A percentile compares a stretch with the other conserved stretches of the same genome.
phyloP scores from a whole-genome alignment of 1,284 basidiomycete species.

The Cryptococcus sp. region DNA sequence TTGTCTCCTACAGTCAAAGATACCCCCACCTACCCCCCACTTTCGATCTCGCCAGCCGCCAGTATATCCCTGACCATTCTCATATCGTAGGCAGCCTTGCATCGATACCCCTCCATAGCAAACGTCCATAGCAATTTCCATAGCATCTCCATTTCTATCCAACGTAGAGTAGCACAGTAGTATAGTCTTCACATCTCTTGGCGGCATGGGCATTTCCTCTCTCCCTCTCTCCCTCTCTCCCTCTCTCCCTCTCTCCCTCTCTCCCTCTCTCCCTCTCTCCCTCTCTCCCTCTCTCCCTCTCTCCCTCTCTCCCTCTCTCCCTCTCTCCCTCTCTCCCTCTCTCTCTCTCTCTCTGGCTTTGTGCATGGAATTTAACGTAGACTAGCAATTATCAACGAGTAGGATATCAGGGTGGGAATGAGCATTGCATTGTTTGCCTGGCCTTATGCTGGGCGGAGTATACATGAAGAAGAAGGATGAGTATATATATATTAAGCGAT shows the following conservation, averaged over 20 bases:
- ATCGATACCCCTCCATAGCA: conserved; percentile 25
- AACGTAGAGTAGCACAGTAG: conserved; percentile 12
- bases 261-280: no score
- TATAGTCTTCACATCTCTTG: not conserved
- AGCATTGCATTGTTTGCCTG: not conserved
- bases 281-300: no score
- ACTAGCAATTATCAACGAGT: no score
- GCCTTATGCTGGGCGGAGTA: not conserved
- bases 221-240: no score
- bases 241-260: no score
- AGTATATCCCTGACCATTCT: conserved; percentile 1
- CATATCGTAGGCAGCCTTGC: conserved; percentile 15
- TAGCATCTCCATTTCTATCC: conserved; percentile 16
- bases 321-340: no score
- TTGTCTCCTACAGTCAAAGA: no score
- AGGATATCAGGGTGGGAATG: not conserved
- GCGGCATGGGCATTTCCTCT: not conserved
- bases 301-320: no score
- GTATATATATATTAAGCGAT: no score
- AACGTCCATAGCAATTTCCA: no score
- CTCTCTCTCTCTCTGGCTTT: no score
- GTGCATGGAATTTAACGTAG: no score
- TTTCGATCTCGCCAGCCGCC: not conserved
- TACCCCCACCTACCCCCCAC: not conserved
- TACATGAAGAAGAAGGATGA: not conserved